Conservation (phyloP, 106 monocot genomes). For the Dendrobium catenatum region DNA sequence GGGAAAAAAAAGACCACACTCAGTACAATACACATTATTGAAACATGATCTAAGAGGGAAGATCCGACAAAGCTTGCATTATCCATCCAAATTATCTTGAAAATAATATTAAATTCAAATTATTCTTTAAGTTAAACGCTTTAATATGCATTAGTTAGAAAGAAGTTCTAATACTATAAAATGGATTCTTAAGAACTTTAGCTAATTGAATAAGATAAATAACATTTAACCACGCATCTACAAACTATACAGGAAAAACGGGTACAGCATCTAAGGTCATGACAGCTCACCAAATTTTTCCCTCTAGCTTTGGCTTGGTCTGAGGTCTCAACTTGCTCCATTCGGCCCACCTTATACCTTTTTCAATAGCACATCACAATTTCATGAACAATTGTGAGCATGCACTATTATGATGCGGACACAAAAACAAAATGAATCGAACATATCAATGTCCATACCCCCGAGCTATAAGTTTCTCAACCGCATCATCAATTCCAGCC, state of each 20-base stretch:
- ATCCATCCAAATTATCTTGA: background rate
- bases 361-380: slow-evolving; percentile 12
- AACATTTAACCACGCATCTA: background rate
- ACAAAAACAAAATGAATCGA: background rate
- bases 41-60: too few species aligned
- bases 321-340: slow-evolving; percentile 86
- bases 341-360: slow-evolving; percentile 97
- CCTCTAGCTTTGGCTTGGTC: slow-evolving; percentile 90
- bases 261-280: background rate
- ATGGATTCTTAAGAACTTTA: background rate
- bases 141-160: background rate
- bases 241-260: background rate
- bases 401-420: background rate
- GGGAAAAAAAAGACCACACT: too few species aligned
- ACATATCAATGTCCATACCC: slow-evolving; percentile 44
- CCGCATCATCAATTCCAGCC: slow-evolving; percentile 92
- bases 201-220: background rate
- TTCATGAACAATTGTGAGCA: slow-evolving; percentile 6
- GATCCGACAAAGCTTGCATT: background rate
- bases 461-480: slow-evolving; percentile 64
- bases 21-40: too few species aligned
- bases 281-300: slow-evolving; percentile 53
- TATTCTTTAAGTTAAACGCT: background rate
- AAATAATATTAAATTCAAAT: background rate
- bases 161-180: background rate